Evolutionary conservation across 2,329 filamentous ascomycete species (phyloP).

Genomic region (Cytospora piceicola): DNA sequence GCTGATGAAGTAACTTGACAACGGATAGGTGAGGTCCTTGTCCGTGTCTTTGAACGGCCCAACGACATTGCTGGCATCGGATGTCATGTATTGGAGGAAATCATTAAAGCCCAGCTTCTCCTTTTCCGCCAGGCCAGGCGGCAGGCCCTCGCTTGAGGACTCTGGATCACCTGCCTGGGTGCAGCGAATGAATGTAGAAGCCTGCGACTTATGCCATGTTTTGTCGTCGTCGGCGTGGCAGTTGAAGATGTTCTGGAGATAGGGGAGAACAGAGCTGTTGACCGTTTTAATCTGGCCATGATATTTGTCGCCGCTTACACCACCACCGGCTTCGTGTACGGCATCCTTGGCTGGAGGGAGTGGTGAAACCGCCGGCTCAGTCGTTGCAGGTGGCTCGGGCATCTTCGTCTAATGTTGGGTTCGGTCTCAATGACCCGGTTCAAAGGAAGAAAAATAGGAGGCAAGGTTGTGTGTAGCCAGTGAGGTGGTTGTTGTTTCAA

Average conservation of each 20-base stretch:
- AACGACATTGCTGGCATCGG: slow-evolving; percentile 48
- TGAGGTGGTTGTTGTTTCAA: neutral
- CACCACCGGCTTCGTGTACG: slow-evolving; percentile 52
- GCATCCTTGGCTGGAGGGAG: slow-evolving; percentile 34
- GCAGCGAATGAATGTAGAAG: slow-evolving; percentile 50
- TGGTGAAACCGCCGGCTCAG: slow-evolving; percentile 27
- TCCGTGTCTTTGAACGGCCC: slow-evolving; percentile 40
- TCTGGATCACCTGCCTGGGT: slow-evolving; percentile 47
- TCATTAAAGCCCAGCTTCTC: slow-evolving; percentile 50
- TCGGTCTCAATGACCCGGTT: neutral
- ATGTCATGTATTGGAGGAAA: slow-evolving; percentile 63
- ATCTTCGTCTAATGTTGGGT: neutral
- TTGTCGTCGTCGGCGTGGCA: slow-evolving; percentile 46
- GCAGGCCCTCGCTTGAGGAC: slow-evolving; percentile 34
- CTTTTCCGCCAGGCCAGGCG: slow-evolving; percentile 34
- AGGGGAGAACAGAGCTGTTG: slow-evolving; percentile 44
- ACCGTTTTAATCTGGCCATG: slow-evolving; percentile 44
- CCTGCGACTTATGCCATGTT: slow-evolving; percentile 51
- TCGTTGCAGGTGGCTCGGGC: slow-evolving; percentile 32
- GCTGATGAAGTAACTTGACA: slow-evolving; percentile 91
- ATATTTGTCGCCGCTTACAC: slow-evolving; percentile 47
- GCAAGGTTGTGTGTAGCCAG: neutral
- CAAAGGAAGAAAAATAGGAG: slow-evolving; percentile 7
- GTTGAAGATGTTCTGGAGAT: slow-evolving; percentile 53
- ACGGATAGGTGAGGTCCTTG: slow-evolving; percentile 69